These are phyloP conservation scores for Penicillium sp. DNA, from an alignment of 2,329 filamentous ascomycete species.

Conservation along the genomic window DNA sequence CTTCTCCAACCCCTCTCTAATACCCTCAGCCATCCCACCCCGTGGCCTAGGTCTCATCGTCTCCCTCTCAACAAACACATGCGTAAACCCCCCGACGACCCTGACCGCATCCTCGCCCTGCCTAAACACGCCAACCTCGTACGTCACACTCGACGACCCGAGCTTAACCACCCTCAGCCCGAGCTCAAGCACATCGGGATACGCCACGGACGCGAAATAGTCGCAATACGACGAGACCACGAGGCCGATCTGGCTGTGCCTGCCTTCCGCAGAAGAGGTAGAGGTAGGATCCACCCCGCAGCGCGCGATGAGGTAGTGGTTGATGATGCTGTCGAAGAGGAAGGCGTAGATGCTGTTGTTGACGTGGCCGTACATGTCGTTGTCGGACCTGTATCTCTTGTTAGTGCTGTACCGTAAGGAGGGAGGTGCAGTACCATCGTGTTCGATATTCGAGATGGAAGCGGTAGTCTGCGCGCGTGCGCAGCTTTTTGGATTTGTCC, in stretches of 20 bases:
- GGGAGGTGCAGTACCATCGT: conserved; percentile 80
- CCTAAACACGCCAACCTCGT: conserved; percentile 85
- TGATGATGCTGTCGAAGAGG: conserved; percentile 85
- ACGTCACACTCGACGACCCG: conserved; percentile 80
- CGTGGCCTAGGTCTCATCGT: conserved; percentile 68
- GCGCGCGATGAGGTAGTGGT: conserved; percentile 77
- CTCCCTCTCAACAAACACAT: conserved; percentile 79
- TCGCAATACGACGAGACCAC: conserved; percentile 83
- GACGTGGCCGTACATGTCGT: conserved; percentile 92
- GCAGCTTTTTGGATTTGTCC: conserved; percentile 55
- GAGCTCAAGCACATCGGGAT: conserved; percentile 77
- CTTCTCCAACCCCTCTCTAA: conserved; percentile 54
- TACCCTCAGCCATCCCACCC: conserved; percentile 46
- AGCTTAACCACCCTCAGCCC: conserved; percentile 78
- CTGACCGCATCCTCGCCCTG: conserved; percentile 68
- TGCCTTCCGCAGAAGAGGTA: conserved; percentile 12
- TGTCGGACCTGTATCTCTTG: conserved; percentile 65
- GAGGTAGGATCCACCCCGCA: conserved; percentile 64
- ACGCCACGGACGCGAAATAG: conserved; percentile 77
- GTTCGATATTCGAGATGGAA: conserved; percentile 80
- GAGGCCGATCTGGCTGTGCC: conserved; percentile 67
- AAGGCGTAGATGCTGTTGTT: conserved; percentile 88
- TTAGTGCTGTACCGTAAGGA: background rate
- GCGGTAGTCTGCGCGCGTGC: conserved; percentile 65
- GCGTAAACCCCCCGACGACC: conserved; percentile 80